Base-by-base conservation (phyloP, 164 flowering plant genomes). In the Kingdonia uniflora region DNA sequence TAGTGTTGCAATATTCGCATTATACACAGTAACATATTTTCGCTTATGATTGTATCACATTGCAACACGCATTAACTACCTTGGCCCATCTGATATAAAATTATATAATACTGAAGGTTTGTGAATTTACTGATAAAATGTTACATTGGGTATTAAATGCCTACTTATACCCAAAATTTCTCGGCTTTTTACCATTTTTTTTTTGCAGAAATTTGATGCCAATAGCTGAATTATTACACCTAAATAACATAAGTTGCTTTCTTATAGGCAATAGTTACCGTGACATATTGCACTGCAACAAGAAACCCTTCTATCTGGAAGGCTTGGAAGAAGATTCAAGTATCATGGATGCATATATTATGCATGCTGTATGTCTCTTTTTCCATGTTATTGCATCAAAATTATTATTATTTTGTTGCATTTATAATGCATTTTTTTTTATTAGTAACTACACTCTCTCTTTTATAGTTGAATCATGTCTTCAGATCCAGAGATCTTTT, bases 291-390 rank as follows among this genome's bases (percentile, higher is more conserved):
- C 84, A 84, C 55, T 69, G 73, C 44, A 78, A 84, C 75, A 88
- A 92, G 76, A 92, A 76, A 67, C 95, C 96, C 17, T 92, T 88
- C 65, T 92, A 85, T 69, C 72, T 65, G 53, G 84, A 73, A 70
- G 96, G 99, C 51, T 26, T 19, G 37, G 78, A 73, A 56, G 92
- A 91, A 68, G 96, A 92, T 60, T 80, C 80, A 29, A 74, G 71
- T 64, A 57, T 75, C 60, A 80, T 82, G 94, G 96, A 92, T 65
- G 94, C 85, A 6, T 92, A 92, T 57, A 55, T 88, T 26, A 80
- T 85, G 77, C 99, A 85, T 71, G 67, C 77, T 61, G 96, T 91
- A 62, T 20, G 89, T 56, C 24, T 37, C 42, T 53, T 42, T 48
- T 14, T 45, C 16, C 14, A 1, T 46, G 11, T 40, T 40, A 41